phyloP scores from a whole-genome alignment of 2,329 filamentous ascomycete species.

The Fusarium equiseti region DNA sequence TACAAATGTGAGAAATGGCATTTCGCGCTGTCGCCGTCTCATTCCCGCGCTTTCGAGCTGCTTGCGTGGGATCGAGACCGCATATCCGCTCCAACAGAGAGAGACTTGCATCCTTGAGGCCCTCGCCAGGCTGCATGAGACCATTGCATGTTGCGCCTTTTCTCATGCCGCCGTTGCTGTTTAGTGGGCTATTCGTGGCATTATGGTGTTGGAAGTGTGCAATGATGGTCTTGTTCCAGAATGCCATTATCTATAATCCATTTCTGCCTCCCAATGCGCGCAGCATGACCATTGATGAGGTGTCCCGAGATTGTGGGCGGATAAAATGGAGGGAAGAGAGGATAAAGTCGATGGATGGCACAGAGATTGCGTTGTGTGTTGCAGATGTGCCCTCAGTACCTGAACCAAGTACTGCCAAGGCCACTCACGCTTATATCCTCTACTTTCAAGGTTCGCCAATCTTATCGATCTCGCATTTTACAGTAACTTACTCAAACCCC shows the following conservation, averaged over 20 bases:
- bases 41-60: constrained; percentile 34
- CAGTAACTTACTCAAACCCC: constrained; percentile 16
- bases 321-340: constrained; percentile 76
- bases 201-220: constrained; percentile 76
- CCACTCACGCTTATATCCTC: constrained; percentile 61
- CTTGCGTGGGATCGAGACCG: constrained; percentile 16
- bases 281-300: constrained; percentile 74
- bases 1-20: constrained; percentile 33
- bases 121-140: constrained; percentile 35
- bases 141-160: constrained; percentile 53
- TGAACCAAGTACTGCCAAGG: background rate
- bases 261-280: constrained; percentile 78
- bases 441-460: constrained; percentile 44
- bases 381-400: constrained; percentile 53
- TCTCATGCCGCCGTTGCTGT: constrained; percentile 75
- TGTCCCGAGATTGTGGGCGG: constrained; percentile 68
- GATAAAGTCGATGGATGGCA: constrained; percentile 73
- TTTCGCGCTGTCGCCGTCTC: constrained; percentile 42
- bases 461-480: background rate
- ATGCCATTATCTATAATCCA: constrained; percentile 86
- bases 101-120: constrained; percentile 15
- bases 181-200: constrained; percentile 72
- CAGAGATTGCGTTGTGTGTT: constrained; percentile 71
- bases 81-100: constrained; percentile 25
- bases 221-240: constrained; percentile 82